These are phyloP conservation scores for Comarum palustre DNA, from an alignment of 306 rosid species.

Conservation along the genomic window DNA sequence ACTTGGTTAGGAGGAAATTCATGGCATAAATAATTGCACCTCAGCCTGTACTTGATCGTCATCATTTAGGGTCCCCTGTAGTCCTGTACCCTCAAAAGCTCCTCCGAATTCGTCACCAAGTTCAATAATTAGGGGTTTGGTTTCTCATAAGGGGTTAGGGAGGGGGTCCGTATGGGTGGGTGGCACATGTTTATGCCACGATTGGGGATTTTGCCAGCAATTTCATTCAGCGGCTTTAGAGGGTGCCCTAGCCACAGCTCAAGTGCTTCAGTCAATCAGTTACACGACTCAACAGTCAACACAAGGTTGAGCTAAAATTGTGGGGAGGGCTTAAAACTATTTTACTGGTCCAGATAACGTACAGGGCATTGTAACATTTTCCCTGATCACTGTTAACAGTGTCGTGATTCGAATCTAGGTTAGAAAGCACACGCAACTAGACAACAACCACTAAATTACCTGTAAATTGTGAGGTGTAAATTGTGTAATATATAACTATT, in stretches of 20 bases:
- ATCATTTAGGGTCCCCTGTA: slow-evolving; percentile 50
- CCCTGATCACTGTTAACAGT: no score
- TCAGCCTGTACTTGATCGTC: slow-evolving; percentile 52
- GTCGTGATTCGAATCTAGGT: no score
- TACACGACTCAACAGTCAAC: slow-evolving; percentile 44
- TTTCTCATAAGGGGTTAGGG: slow-evolving; percentile 33
- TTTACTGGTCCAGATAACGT: no score
- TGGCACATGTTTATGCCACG: slow-evolving; percentile 52
- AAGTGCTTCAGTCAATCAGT: slow-evolving; percentile 26
- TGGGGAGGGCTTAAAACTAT: no score
- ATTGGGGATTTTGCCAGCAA: slow-evolving; percentile 41
- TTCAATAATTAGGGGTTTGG: slow-evolving; percentile 49
- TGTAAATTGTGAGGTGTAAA: slow-evolving; percentile 30
- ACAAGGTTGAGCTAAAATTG: no score
- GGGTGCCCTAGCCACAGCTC: slow-evolving; percentile 25
- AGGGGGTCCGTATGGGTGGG: slow-evolving; percentile 33
- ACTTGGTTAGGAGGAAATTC: slow-evolving; percentile 48
- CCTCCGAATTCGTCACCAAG: slow-evolving; percentile 21
- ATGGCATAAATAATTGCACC: slow-evolving; percentile 66
- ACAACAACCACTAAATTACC: no score
- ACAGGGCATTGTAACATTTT: no score
- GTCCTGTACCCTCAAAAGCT: slow-evolving; percentile 30
- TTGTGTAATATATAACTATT: slow-evolving; percentile 19
- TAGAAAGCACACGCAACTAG: no score
- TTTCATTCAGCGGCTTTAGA: slow-evolving; percentile 6